Percentiles rank a stretch among this genome's conserved stretches.
phyloP scores from a whole-genome alignment of 345 rosid genomes.

The Eucalyptus pauciflora region DNA sequence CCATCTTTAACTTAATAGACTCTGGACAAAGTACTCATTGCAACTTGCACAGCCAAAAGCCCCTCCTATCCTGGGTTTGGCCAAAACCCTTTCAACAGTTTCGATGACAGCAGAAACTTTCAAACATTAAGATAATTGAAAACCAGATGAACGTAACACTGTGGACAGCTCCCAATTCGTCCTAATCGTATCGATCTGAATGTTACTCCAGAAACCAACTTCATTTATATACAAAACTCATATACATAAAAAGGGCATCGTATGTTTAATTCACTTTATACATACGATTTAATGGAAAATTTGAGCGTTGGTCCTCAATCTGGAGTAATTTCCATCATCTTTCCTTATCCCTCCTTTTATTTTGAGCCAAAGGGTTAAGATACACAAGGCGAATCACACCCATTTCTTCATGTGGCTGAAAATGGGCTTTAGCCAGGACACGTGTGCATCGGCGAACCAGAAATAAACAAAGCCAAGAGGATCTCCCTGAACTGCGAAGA shows the following conservation, averaged over 20 bases:
- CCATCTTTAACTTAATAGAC: background rate
- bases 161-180: background rate
- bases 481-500: background rate
- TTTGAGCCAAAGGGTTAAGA: background rate
- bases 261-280: background rate
- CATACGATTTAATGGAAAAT: background rate
- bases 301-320: background rate
- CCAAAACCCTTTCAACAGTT: background rate
- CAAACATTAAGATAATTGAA: background rate
- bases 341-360: background rate
- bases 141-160: background rate
- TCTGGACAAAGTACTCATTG: background rate
- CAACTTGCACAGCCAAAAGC: background rate
- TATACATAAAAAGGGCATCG: background rate
- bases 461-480: background rate
- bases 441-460: background rate
- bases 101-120: background rate
- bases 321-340: background rate
- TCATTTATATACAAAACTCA: background rate
- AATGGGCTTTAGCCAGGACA: background rate
- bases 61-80: background rate
- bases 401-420: background rate
- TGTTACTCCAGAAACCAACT: background rate
- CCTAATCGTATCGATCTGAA: background rate
- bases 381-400: background rate